phyloP scores from a whole-genome alignment of 306 rosid species.

The Hippophae rhamnoides region DNA sequence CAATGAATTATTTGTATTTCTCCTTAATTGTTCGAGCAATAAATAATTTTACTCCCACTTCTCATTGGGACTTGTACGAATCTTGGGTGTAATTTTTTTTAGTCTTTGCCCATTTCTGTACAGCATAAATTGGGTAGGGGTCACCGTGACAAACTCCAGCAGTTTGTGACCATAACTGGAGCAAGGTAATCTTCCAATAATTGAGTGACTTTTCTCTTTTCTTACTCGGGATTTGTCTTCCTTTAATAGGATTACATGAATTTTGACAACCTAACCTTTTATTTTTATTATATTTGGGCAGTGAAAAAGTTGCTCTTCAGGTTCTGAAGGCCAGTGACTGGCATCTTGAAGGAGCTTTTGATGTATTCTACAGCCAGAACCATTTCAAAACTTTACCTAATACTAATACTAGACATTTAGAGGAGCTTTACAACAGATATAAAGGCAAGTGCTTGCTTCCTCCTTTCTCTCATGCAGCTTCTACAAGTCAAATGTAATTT shows the following conservation, averaged over 20 bases:
- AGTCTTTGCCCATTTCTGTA: constrained; percentile 5
- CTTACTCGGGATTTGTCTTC: constrained; percentile 2
- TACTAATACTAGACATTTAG: constrained; percentile 84
- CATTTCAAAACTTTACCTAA: constrained; percentile 42
- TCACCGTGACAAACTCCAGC: constrained; percentile 92
- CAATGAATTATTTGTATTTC: no score
- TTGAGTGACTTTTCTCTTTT: constrained; percentile 4
- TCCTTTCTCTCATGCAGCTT: background rate
- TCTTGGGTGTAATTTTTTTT: background rate
- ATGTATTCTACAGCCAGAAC: constrained; percentile 89
- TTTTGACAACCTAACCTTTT: background rate
- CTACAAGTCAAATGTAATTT: background rate
- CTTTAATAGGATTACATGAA: background rate
- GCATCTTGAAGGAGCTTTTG: constrained; percentile 99
- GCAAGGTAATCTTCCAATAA: constrained; percentile 51
- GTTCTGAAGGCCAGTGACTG: constrained; percentile 86
- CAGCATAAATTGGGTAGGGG: constrained; percentile 93
- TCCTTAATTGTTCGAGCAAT: no score
- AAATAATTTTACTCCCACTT: no score
- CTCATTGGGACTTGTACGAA: background rate
- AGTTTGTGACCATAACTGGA: constrained; percentile 84
- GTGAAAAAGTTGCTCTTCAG: constrained; percentile 83
- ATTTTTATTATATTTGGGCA: constrained; percentile 20
- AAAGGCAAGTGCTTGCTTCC: constrained; percentile 57
- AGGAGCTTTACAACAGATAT: constrained; percentile 92